Evolutionary conservation across 1,139 yeast species (phyloP), one percentile per base, ranked within the genome.

Genomic region (Geotrichum reessii): DNA sequence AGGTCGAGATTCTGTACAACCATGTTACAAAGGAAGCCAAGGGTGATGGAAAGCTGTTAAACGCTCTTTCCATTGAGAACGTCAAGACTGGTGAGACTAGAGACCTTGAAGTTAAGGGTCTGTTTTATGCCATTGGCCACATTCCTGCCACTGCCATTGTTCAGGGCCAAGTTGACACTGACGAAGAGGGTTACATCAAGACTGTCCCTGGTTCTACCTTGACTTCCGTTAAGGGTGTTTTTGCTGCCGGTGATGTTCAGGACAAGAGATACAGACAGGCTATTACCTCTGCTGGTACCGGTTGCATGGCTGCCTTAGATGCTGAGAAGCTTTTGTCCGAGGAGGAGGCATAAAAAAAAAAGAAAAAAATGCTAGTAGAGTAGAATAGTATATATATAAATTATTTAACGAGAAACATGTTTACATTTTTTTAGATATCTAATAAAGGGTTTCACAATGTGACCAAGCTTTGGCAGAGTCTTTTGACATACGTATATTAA

Each of bases 201-300:
- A 93, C 98, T 65, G 78, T 78, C 50, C 97, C 98, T 67, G 99
- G 98, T 63, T 79, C 96, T 21, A 78, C 98, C 33, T 75, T 78
- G 67, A 95, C 99, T 55, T 85, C 95, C n/a, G 82, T 92, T 63
- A 83, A 83, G 70, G 98, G 97, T 73, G 88, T 93, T 63, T 93
- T 86, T 68, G 99, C 99, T 63, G 99, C 99, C 62, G 99, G 99
- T 77, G 99, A 93, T 74, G 99, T 93, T 57, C 99, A 93, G 76
- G 99, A 93, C 75, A 87, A 90, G 76, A 83, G 83, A 73, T 93
- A 92, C 76, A 88, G 99, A 85, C 99, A 93, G 79, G 99, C 99
- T 61, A 90, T 93, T 72, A 93, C 99, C 55, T 91, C 97, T 72
- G 99, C 99, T 37, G 99, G 99, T 71, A 83, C 97, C 65, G 99